Percentiles rank a stretch among this genome's conserved stretches.
Conservation (phyloP, 768 basidiomycete genomes). For the Tricholoma saponaceum region DNA sequence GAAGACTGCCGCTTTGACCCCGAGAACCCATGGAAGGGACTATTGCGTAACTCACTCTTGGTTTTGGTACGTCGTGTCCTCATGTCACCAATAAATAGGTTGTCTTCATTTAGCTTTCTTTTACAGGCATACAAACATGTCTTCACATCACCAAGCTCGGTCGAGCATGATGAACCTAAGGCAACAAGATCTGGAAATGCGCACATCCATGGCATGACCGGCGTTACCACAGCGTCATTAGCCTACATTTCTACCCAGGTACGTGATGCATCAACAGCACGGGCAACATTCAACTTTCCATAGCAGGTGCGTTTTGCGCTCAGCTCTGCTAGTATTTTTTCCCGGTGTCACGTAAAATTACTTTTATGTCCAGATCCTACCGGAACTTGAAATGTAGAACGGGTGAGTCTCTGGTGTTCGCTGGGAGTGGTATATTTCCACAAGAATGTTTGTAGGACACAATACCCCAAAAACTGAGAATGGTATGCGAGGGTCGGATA, state of each 20-base stretch:
- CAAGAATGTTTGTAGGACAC: too few species aligned
- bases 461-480: too few species aligned
- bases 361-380: too few species aligned
- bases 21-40: neutral
- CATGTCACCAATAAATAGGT: too few species aligned
- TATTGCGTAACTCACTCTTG: neutral
- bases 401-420: too few species aligned
- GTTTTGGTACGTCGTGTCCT: neutral
- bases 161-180: neutral
- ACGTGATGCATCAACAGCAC: neutral
- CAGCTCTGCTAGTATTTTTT: constrained; percentile 1
- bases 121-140: neutral
- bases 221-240: neutral
- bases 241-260: neutral
- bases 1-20: neutral
- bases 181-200: neutral
- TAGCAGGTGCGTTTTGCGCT: constrained; percentile 3
- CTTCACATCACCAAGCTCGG: neutral
- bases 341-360: too few species aligned
- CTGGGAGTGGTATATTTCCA: too few species aligned
- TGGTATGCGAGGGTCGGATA: too few species aligned
- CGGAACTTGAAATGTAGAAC: too few species aligned
- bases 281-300: neutral
- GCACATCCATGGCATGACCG: neutral
- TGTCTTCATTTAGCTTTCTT: neutral